phyloP scores from a whole-genome alignment of 164 flowering plant species.

The Amborella trichopoda region DNA sequence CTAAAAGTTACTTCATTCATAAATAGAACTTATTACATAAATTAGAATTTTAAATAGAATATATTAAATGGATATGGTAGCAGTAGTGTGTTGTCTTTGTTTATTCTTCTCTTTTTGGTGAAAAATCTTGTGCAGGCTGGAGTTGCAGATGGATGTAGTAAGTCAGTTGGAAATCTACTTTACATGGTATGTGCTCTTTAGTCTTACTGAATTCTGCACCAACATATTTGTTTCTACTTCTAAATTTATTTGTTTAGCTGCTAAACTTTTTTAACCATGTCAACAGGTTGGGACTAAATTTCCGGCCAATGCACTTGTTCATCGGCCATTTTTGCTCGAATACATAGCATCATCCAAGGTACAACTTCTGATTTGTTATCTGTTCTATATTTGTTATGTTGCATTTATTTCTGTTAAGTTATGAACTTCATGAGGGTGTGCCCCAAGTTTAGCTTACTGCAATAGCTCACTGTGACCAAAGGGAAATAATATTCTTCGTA shows the following conservation, averaged over 20 bases:
- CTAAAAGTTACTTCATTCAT: neutral
- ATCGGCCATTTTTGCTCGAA: constrained; percentile 52
- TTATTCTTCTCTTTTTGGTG: neutral
- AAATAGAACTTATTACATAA: neutral
- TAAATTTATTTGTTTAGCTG: neutral
- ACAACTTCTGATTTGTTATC: neutral
- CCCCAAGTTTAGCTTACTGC: neutral
- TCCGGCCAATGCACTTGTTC: constrained; percentile 82
- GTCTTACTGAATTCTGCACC: neutral
- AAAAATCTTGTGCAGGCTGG: constrained; percentile 38
- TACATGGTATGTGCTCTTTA: constrained; percentile 42
- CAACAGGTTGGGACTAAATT: constrained; percentile 79
- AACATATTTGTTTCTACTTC: neutral
- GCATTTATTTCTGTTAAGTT: neutral
- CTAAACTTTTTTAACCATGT: neutral
- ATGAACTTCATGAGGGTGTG: neutral
- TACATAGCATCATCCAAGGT: constrained; percentile 71
- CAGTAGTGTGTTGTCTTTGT: neutral
- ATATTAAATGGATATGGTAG: neutral
- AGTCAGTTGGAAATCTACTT: constrained; percentile 62
- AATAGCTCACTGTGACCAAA: neutral
- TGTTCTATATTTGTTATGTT: neutral
- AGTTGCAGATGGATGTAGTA: constrained; percentile 55
- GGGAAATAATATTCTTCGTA: too few species aligned
- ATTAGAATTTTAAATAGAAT: neutral